Base-by-base conservation (phyloP, 306 rosid species). In the Pyrus communis region DNA sequence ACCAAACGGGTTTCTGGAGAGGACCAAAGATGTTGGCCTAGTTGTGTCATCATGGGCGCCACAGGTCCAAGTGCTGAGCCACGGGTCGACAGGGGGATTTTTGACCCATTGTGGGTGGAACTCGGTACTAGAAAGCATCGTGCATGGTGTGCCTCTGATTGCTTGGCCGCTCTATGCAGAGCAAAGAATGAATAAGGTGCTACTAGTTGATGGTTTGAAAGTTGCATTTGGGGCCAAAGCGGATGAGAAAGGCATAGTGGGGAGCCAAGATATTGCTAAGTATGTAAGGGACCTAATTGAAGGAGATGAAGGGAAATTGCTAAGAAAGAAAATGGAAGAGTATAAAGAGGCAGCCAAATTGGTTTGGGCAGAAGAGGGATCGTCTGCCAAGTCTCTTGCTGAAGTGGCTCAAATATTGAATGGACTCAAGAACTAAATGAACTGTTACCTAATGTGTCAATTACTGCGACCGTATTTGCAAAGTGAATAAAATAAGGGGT, bases 121-220 rank as follows among this genome's bases (percentile, higher is more conserved):
- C 13, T 77, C 75, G 7, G 59, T 43, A 2, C 35, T 69, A 1
- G 69, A 77, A 51, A 77, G 80, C 38, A 60, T 80, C 11, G 35
- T 68, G 10, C 13, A 69, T 61, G 79, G 79, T 8, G 76, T 80
- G 72, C 67, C 76, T 11, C 4, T 75, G 33, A 80, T 80, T 69
- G 79, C 79, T 7, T 80, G 79, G 83, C 79, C 79, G 0, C 75
- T 74, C 14, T 80, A 38, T 21, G 76, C 76, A 0, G 75, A 80
- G 67, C 79, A 80, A 10, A 69, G 6, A 45, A 31, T 52, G 64
- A 80, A 69, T 6, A 27, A 42, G 1, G 66, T 49, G 9, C 8
- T 74, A 10, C 13, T 75, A 0, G 70, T 42, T 19, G 79, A 60
- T 8, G 72, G 22, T 12, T 4, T 80, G 23, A 74, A 80, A 42